Evolutionary conservation across 805 yeast genomes (phyloP), one percentile per base, ranked within the genome.

Genomic region (Torulaspora delbrueckii): DNA sequence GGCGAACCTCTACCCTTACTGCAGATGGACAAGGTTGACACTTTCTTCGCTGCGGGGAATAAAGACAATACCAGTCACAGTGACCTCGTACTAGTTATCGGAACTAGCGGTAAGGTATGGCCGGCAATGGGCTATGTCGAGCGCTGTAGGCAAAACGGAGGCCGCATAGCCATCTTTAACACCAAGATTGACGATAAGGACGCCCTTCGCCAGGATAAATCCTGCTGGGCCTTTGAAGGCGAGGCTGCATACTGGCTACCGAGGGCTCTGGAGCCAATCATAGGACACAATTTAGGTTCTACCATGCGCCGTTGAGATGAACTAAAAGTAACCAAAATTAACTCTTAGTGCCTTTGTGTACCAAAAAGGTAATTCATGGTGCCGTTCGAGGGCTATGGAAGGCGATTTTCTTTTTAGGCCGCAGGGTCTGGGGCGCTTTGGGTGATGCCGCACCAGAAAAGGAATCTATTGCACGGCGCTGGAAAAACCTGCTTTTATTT

Each of bases 51-150:
- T 22, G 64, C 65, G 4, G 48, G 30, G 5, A 40, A 53, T 8
- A 35, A 35, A n/a, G 43, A 37, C 14, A 9, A 42, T 6, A 68
- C 68, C 30, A 42, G 26, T 19, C 42, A 46, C 34, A 82, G 86
- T 18, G 96, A 88, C 57, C 66, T 89, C 57, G 80, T 87, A 3
- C 67, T 88, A 41, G 95, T 89, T 12, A 78, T 89, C 6, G 96
- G 96, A 2, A 86, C 96, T 2, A 82, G 90, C 26, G 87, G 91
- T 4, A 71, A 81, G 0, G 89, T 85, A 2, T 89, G 95, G 82
- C 97, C 97, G 3, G 96, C 96, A 3, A 88, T 90, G 50, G 86
- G 95, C 9, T 89, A 86, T 61, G 90, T 89, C 19, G 95, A 88
- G 50, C 70, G 89, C 51, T 86, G 86, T 2, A 70, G 70, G 50